A percentile compares a stretch with the other conserved stretches of the same genome.
Evolutionary conservation across 108 stramenopile genomes (phyloP).

Genomic region (Skeletonema costatum): DNA sequence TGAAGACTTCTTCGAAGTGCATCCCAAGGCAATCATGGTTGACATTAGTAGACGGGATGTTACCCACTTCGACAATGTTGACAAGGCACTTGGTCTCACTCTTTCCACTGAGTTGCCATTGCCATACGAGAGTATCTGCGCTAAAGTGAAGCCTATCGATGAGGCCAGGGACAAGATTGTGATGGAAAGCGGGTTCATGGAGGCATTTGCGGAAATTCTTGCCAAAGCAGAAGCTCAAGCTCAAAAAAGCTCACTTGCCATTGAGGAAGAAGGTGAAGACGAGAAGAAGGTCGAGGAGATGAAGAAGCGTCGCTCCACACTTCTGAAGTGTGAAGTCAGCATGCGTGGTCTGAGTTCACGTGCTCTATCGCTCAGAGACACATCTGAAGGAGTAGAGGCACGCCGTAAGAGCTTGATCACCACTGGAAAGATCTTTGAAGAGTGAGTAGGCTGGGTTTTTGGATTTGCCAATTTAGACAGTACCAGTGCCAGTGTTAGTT

Average conservation of each 20-base stretch:
- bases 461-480: no score
- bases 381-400: not conserved
- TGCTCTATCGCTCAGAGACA: not conserved
- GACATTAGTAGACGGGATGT: not conserved
- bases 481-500: no score
- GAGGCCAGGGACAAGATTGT: not conserved
- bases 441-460: not conserved
- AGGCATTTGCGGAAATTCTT: not conserved
- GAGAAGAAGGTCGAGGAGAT: not conserved
- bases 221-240: not conserved
- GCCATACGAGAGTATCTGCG: not conserved
- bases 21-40: not conserved
- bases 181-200: not conserved
- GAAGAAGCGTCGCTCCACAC: not conserved
- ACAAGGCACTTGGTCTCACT: not conserved
- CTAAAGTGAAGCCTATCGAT: not conserved
- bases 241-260: not conserved
- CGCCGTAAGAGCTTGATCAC: not conserved
- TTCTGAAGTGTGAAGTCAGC: not conserved
- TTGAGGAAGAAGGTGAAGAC: not conserved
- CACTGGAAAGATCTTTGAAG: not conserved
- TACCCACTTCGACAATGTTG: not conserved
- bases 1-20: not conserved
- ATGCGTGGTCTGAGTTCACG: not conserved
- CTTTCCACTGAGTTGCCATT: not conserved